Conservation (phyloP, 805 yeast genomes). For the Saccharomycopsis selenospora region DNA sequence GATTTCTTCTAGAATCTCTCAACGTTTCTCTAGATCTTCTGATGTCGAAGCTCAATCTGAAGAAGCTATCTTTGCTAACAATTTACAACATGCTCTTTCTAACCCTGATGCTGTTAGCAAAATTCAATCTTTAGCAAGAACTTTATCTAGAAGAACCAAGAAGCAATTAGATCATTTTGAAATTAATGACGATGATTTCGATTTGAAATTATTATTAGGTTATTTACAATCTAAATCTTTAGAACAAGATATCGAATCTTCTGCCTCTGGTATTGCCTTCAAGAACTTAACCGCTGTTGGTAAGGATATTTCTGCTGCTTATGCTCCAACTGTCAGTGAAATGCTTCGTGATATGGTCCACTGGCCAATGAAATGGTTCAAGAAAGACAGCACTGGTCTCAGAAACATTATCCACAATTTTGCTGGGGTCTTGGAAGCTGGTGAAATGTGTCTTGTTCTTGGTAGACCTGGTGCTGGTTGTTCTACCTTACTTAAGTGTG, state of each 20-base stretch:
- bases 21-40: constrained; percentile 5
- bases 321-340: constrained; percentile 41
- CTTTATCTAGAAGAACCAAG: constrained; percentile 42
- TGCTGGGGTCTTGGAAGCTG: constrained; percentile 39
- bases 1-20: constrained; percentile 9
- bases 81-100: constrained; percentile 23
- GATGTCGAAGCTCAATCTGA: constrained; percentile 15
- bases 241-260: constrained; percentile 41
- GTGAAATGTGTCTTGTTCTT: constrained; percentile 46
- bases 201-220: constrained; percentile 35
- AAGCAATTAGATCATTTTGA: constrained; percentile 39
- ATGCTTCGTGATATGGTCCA: constrained; percentile 30
- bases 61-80: constrained; percentile 18
- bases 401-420: constrained; percentile 35
- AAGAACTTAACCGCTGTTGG: constrained; percentile 39
- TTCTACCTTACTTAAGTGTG: constrained; percentile 43
- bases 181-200: constrained; percentile 40
- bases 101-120: constrained; percentile 32
- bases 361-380: constrained; percentile 28
- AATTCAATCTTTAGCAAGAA: constrained; percentile 44
- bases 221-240: constrained; percentile 33
- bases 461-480: constrained; percentile 64
- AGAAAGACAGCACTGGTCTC: constrained; percentile 29
- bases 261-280: constrained; percentile 45
- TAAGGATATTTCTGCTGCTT: constrained; percentile 46